Evolutionary conservation across 257 asterid species (phyloP), one percentile per base, ranked within the genome.

Genomic region (Galeopsis tetrahit): DNA sequence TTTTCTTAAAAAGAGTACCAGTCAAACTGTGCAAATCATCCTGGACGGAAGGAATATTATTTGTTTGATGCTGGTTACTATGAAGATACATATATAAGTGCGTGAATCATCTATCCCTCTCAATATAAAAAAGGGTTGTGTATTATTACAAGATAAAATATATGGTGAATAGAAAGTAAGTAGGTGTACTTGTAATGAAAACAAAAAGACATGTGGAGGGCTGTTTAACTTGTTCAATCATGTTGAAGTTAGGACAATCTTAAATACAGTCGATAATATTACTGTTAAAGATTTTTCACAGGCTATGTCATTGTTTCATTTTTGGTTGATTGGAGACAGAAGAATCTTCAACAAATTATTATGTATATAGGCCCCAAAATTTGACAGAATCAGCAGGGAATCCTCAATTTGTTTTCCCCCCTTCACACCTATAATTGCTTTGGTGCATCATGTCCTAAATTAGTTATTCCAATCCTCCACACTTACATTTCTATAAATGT

Each of bases 261-360:
- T 40, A 6, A 21, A 51, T 28, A 53, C 70, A 68, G 36, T 68
- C 60, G 46, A 38, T 10, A 36, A 38, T 10, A 36, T 7, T 10
- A 42, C 17, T 69, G 14, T 14, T 13, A 3, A 63, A 35, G 52
- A 63, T 73, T 64, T 39, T 61, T 59, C 35, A 75, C 17, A 21
- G 68, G 15, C 66, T 60, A 10, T 36, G 14, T 36, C 9, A 60
- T 14, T 36, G 38, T 42, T 31, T 62, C 66, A 57, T 44, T 66
- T 58, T 58, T 51, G 68, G 49, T 46, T 76, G 78, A 69, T 82
- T 72, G 72, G 64, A 42, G 75, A 77, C 69, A 67, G 84, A 82
- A 67, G 84, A 82, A 82, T 77, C 81, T 77, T 58, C 56, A 21
- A 21, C 28, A 21, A 21, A 21, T 21, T 0, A 21, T 21, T 21